A percentile compares a stretch with the other conserved stretches of the same genome.
Conservation (phyloP, 306 rosid genomes). For the Pachyrhizus erosus region DNA sequence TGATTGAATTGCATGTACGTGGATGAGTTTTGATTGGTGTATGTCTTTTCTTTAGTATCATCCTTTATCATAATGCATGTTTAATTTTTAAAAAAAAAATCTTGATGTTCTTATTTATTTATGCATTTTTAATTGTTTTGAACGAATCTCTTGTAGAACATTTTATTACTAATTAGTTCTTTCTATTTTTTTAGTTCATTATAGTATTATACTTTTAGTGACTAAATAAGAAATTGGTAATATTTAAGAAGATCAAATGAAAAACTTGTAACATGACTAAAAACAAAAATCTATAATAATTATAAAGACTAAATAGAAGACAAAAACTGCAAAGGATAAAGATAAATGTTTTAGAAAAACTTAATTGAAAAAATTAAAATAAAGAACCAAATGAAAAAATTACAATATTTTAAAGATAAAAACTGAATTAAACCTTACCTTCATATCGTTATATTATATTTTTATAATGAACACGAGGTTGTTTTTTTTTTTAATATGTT, state of each 20-base stretch:
- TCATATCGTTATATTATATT: neutral
- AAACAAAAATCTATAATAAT: too few species aligned
- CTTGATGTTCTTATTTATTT: neutral
- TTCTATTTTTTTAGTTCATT: neutral
- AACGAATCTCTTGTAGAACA: neutral
- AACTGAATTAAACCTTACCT: neutral
- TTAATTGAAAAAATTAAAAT: too few species aligned
- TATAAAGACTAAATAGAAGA: too few species aligned
- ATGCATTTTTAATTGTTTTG: neutral
- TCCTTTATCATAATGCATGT: conserved; percentile 4
- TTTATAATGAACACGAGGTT: neutral
- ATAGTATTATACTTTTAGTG: neutral
- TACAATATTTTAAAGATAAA: neutral
- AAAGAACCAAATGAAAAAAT: too few species aligned
- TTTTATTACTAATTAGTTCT: neutral
- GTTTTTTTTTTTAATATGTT: neutral
- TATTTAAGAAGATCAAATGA: neutral
- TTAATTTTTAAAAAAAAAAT: neutral
- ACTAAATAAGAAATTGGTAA: neutral
- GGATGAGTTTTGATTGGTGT: conserved; percentile 18
- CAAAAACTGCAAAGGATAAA: too few species aligned
- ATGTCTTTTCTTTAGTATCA: conserved; percentile 8
- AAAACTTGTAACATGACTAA: too few species aligned
- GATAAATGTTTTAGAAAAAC: too few species aligned
- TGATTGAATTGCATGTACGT: conserved; percentile 39